Base-by-base conservation (phyloP, 441 rosid genomes). In the Eutrema salsugineum region DNA sequence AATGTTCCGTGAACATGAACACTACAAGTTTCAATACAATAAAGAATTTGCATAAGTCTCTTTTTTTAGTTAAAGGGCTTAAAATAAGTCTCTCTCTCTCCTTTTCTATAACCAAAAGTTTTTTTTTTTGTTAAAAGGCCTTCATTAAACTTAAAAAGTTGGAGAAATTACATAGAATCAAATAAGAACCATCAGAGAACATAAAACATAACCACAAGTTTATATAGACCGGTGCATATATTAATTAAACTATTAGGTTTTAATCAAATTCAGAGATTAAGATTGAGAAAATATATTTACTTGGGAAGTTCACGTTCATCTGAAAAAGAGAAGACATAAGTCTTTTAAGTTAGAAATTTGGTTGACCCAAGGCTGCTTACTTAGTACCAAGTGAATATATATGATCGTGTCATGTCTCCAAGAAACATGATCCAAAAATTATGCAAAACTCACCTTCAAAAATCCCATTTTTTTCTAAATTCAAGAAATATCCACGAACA, bases 391-490 rank as follows among this genome's bases (percentile, higher is more conserved):
- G 38, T 66, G 15, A 66, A 49, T 36, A 65, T 49, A 16, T 46
- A 7, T 63, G 38, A 66, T 66, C 33, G 22, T 66, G 70, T 51
- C 60, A 51, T 39, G 60, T 24, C 48, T 43, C 49, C 16, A 66
- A 66, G 70, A 50, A 66, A 66, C 60, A 66, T 3, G 60, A 66
- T 66, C 70, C 60, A 66, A 66, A 66, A 49, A n/a, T 51, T 38
- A 40, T 73, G 77, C 72, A 32, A 28, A 39, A 11, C 59, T 36
- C 58, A 64, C 53, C 54, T 66, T 66, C 24, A 7, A 19, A 64
- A 6, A 36, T 36, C 10, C 54, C 8, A n/a, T 24, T 4, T 11
- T 17, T 2, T 40, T 6, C 22, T 20, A 14, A 43, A 32, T 6
- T 57, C 73, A 69, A 58, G 28, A 53, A 53, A n/a, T 53, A 28